phyloP scores from a whole-genome alignment of 2,329 filamentous ascomycete species.

The Pseudocercospora fuligena region DNA sequence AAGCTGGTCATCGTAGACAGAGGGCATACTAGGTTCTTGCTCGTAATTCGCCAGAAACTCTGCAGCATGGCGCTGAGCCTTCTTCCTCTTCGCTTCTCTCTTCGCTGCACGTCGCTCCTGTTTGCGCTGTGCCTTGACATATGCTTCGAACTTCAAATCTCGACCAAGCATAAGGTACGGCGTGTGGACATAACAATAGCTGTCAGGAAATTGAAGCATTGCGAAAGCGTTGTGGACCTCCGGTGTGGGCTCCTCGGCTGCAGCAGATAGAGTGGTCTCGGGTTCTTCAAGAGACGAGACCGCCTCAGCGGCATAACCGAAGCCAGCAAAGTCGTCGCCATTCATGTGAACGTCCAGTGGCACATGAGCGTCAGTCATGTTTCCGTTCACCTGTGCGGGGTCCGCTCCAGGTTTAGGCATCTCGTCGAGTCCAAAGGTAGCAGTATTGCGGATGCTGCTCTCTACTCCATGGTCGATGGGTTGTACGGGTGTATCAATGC shows the following conservation, averaged over 20 bases:
- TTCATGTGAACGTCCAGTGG: background rate
- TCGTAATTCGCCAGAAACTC: slow-evolving; percentile 33
- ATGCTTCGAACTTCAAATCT: slow-evolving; percentile 49
- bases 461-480: slow-evolving; percentile 27
- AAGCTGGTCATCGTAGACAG: slow-evolving; percentile 31
- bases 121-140: slow-evolving; percentile 21
- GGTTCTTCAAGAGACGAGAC: background rate
- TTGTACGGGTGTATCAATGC: slow-evolving; percentile 22
- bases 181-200: slow-evolving; percentile 78
- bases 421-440: slow-evolving; percentile 2
- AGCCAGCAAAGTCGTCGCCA: background rate
- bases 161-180: slow-evolving; percentile 74
- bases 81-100: slow-evolving; percentile 9
- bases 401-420: slow-evolving; percentile 10
- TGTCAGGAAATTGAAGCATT: slow-evolving; percentile 74
- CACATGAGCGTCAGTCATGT: background rate
- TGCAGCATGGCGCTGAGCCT: background rate
- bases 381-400: background rate
- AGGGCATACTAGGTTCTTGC: slow-evolving; percentile 37
- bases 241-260: slow-evolving; percentile 18
- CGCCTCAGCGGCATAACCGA: slow-evolving; percentile 1
- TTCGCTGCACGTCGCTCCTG: slow-evolving; percentile 5
- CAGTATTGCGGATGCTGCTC: slow-evolving; percentile 29
- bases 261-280: slow-evolving; percentile 17
- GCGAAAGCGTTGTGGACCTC: slow-evolving; percentile 56